phyloP scores from a whole-genome alignment of 225 moss, liverwort and hornwort genomes.

The Climacium dendroides region DNA sequence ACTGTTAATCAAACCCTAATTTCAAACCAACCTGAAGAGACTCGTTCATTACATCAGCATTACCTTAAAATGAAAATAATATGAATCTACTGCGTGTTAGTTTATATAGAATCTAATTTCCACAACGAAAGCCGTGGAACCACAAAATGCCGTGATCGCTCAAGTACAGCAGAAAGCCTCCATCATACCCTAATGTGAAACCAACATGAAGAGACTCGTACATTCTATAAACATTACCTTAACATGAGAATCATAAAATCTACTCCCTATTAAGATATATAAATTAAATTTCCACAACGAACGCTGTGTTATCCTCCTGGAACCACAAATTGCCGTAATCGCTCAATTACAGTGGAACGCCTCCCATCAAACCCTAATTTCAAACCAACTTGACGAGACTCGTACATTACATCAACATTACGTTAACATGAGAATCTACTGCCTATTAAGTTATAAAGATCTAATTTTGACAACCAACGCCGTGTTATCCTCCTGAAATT shows the following conservation, averaged over 20 bases:
- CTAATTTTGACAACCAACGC: constrained; percentile 26
- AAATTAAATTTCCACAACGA: constrained; percentile 18
- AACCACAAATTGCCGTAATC: not conserved
- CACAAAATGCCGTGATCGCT: not conserved
- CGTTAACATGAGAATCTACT: not conserved
- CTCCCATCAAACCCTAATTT: not conserved
- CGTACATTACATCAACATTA: not conserved
- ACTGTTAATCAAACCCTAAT: not conserved
- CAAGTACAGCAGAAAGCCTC: not conserved
- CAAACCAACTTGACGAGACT: not conserved
- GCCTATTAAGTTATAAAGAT: not conserved
- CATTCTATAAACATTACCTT: not conserved
- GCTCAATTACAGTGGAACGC: not conserved
- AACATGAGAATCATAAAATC: not conserved
- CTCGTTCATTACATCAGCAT: not conserved
- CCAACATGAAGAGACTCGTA: not conserved
- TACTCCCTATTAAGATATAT: not conserved
- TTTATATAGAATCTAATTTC: not conserved
- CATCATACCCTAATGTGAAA: not conserved
- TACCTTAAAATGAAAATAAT: not conserved
- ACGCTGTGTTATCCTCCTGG: constrained; percentile 56
- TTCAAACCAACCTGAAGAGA: not conserved
- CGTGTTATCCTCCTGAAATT: constrained; percentile 45
- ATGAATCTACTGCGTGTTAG: not conserved
- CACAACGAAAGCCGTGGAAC: constrained; percentile 35